Evolutionary conservation across 345 rosid genomes (phyloP).

Genomic region (Eucalyptus coolabah): DNA sequence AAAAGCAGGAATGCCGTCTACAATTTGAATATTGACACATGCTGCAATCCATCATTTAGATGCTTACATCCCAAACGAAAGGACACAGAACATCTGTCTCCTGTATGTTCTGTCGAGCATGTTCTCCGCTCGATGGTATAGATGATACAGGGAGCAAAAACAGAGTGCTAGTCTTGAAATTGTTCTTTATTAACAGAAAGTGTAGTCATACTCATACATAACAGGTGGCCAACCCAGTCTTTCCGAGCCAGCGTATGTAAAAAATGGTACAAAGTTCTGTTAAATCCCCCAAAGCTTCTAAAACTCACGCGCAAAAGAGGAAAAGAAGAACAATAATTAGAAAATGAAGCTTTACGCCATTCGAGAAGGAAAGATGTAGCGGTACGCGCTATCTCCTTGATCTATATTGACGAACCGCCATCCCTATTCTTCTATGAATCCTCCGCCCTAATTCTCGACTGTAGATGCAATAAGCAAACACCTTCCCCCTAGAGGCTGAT

Average conservation of each 20-base stretch:
- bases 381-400: not conserved
- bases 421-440: not conserved
- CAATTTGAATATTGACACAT: not conserved
- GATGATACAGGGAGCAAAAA: not conserved
- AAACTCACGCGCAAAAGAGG: not conserved
- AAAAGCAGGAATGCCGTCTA: not conserved
- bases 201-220: not conserved
- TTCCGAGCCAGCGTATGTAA: not conserved
- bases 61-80: not conserved
- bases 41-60: not conserved
- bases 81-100: not conserved
- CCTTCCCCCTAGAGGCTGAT: not conserved
- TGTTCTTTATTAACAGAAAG: not conserved
- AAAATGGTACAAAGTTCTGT: not conserved
- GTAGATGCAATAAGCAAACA: not conserved
- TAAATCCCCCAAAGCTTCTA: not conserved
- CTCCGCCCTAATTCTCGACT: not conserved
- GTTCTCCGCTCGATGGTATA: not conserved
- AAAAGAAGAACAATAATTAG: not conserved
- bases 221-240: not conserved
- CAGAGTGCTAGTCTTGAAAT: not conserved
- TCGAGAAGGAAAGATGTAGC: not conserved
- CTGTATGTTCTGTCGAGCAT: not conserved
- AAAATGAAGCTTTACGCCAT: constrained; percentile 11
- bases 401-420: not conserved